These are phyloP conservation scores for Phlyctochytrium arcticum DNA, from an alignment of 192 early-diverging fungal genomes.

Conservation along the genomic window DNA sequence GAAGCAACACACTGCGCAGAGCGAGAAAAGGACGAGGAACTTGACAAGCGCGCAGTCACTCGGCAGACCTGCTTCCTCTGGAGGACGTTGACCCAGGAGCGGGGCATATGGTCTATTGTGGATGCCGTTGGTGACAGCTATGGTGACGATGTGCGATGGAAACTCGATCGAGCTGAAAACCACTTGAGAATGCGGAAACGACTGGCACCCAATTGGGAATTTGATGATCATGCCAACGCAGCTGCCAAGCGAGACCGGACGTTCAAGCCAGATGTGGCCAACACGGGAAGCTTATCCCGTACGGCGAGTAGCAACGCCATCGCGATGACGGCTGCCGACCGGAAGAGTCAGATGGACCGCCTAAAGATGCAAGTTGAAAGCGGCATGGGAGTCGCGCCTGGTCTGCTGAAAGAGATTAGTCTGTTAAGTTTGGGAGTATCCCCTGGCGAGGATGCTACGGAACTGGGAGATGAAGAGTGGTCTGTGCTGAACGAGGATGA, in stretches of 20 bases:
- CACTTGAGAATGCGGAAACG: constrained; percentile 36
- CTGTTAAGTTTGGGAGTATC: neutral
- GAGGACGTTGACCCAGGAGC: constrained; percentile 34
- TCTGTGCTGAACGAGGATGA: constrained; percentile 32
- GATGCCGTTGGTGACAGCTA: neutral
- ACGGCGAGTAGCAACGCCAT: constrained; percentile 2
- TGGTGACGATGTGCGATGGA: constrained; percentile 17
- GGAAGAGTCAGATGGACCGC: constrained; percentile 13
- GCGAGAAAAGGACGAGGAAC: constrained; percentile 8
- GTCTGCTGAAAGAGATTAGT: constrained; percentile 7
- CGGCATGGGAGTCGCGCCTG: neutral
- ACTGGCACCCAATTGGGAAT: constrained; percentile 38
- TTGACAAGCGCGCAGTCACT: constrained; percentile 17
- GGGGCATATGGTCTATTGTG: constrained; percentile 35
- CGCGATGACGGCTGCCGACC: neutral
- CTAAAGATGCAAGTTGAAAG: neutral
- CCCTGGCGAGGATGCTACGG: constrained; percentile 1
- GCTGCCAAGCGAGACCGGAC: constrained; percentile 34
- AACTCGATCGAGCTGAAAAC: constrained; percentile 42
- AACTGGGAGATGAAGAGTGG: constrained; percentile 41
- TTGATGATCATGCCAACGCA: constrained; percentile 43
- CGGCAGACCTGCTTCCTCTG: constrained; percentile 22
- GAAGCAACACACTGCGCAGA: constrained; percentile 13
- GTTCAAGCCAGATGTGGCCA: constrained; percentile 1
- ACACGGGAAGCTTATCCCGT: neutral